A percentile compares a stretch with the other conserved stretches of the same genome.
phyloP scores from a whole-genome alignment of 2,329 filamentous ascomycete genomes.

The Thielaviopsis ethacetica region DNA sequence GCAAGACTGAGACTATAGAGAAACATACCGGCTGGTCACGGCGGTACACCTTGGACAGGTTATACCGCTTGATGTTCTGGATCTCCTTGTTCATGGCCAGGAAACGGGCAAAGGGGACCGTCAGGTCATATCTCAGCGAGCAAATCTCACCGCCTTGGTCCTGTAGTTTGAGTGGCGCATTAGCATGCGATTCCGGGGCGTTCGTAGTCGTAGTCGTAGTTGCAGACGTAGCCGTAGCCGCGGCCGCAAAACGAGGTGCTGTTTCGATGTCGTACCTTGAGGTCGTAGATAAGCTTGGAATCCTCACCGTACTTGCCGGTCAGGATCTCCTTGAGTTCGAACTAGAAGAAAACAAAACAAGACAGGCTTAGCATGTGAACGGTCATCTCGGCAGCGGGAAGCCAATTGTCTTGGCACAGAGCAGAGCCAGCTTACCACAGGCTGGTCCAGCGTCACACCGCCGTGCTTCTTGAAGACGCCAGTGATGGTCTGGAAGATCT shows the following conservation, averaged over 20 bases:
- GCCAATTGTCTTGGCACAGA: not conserved
- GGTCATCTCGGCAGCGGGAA: not conserved
- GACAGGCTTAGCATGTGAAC: not conserved
- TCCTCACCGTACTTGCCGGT: conserved; percentile 87
- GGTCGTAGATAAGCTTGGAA: conserved; percentile 78
- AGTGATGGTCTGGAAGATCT: conserved; percentile 61
- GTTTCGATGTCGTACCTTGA: conserved; percentile 7
- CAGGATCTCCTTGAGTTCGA: conserved; percentile 74
- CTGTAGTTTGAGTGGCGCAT: conserved; percentile 29
- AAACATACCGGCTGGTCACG: conserved; percentile 23
- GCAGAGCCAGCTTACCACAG: conserved; percentile 27
- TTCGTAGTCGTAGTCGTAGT: not conserved
- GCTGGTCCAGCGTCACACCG: conserved; percentile 63
- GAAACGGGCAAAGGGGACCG: conserved; percentile 82
- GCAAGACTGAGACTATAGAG: not conserved
- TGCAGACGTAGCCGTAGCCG: not conserved
- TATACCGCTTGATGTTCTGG: conserved; percentile 79
- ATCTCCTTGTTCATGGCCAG: conserved; percentile 78
- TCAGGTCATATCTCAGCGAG: conserved; percentile 73
- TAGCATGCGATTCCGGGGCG: not conserved
- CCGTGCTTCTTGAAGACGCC: conserved; percentile 73
- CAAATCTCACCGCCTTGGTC: conserved; percentile 66
- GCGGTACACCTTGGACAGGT: conserved; percentile 71
- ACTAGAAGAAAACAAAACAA: conserved; percentile 21
- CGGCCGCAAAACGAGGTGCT: not conserved